Base-by-base conservation (phyloP, 768 basidiomycete species). In the Serendipita sp. region DNA sequence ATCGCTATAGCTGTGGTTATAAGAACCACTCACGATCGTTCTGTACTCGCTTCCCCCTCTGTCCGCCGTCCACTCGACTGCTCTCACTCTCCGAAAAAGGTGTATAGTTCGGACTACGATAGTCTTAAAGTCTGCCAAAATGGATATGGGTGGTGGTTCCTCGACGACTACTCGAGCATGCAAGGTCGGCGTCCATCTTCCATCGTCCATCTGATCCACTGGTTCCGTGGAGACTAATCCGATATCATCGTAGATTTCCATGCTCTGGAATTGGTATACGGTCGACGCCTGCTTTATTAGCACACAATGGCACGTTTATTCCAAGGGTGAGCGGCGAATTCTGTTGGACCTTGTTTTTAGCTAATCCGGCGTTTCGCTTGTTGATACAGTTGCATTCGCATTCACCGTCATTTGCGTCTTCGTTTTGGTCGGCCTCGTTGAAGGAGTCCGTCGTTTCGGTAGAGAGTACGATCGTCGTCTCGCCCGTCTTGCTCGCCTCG, bases 221-320 rank as follows among this genome's bases (percentile, higher is more conserved):
- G 23, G 23, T 23, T 23, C 23, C 23, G 23, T 23, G 23, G 23
- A 23, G 23, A 23, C 23, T 23, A 23, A 23, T 23, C 23, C 23
- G 23, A 23, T 23, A 23, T 23, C 23, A 23, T 23, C 23, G 23
- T 23, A 65, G 54, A 65, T 73, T 46, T 70, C 70, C 44, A 73
- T 73, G 72, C 68, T 73, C 35, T 72, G 71, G 71, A 73, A 73
- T 66, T 73, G 72, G 71, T 66, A 71, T 64, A 71, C 71, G 3
- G 66, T 73, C 68, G 72, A 71, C 66, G 36, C 71, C 7, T 73
- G 72, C 66, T 73, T 73, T 68, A 68, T 73, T 65, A 67, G 71
- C 15, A 23, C 45, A n/a, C 45, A 70, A 16, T 73, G 71, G 71
- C 72, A 72, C 54, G 63, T 69, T 58, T 18, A 56, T 2, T 67